phyloP scores from a whole-genome alignment of 768 basidiomycete species.

The Candolleomyces aberdarensis region DNA sequence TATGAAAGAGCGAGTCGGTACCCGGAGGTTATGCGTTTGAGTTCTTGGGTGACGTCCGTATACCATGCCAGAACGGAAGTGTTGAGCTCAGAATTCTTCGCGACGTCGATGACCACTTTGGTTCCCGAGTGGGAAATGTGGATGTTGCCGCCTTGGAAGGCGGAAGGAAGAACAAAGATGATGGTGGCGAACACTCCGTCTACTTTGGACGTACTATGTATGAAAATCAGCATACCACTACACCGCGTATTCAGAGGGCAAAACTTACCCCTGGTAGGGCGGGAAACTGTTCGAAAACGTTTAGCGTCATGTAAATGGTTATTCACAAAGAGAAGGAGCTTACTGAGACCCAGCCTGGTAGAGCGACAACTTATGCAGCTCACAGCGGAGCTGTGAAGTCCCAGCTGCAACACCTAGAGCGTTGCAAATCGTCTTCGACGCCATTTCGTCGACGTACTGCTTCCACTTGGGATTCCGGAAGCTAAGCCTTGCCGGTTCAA shows the following conservation, averaged over 20 bases:
- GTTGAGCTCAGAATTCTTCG: slow-evolving; percentile 11
- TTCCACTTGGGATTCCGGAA: slow-evolving; percentile 43
- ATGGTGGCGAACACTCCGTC: slow-evolving; percentile 52
- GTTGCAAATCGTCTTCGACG: slow-evolving; percentile 29
- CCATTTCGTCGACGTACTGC: slow-evolving; percentile 26
- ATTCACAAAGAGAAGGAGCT: too few relatives aligned
- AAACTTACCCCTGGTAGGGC: slow-evolving; percentile 43
- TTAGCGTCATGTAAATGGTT: too few relatives aligned
- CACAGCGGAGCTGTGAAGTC: slow-evolving; percentile 20
- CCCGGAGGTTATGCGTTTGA: slow-evolving; percentile 36
- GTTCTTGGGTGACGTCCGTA: slow-evolving; percentile 35
- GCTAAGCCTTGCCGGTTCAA: slow-evolving; percentile 34
- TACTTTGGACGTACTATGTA: slow-evolving; percentile 40
- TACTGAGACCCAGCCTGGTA: too few relatives aligned
- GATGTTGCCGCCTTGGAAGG: slow-evolving; percentile 20
- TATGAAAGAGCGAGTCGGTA: slow-evolving; percentile 38
- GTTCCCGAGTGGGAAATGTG: slow-evolving; percentile 26
- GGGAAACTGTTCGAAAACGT: slow-evolving; percentile 22
- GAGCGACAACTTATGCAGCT: too few relatives aligned
- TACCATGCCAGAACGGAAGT: slow-evolving; percentile 40
- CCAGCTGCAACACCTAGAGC: slow-evolving; percentile 32
- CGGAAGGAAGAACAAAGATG: slow-evolving; percentile 33
- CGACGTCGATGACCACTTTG: slow-evolving; percentile 22
- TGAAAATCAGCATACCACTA: not conserved
- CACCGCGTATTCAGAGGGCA: not conserved